Evolutionary conservation across 1,284 basidiomycete genomes (phyloP), one percentile per base, ranked within the genome.

Genomic region (Cryptococcus sp.): DNA sequence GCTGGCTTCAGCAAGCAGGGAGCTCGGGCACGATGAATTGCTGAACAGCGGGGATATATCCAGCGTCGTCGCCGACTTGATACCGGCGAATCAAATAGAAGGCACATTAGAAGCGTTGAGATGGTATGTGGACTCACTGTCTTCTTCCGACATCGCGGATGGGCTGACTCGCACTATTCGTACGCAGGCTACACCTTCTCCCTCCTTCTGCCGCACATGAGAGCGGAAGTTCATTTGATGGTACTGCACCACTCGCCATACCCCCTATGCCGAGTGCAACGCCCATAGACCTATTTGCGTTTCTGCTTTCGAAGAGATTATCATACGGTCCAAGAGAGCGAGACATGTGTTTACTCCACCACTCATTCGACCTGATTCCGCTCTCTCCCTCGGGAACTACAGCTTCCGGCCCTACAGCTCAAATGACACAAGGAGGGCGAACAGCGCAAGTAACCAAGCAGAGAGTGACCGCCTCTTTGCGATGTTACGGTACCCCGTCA

Each of bases 311-410:
- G 2, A 82, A 86, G 66, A 88, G 86, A 67, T 85, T 96, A 20
- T 82, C 82, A 10, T 97, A 96, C 74, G 77, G 70, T 0, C 83
- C 85, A 0, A 80, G 82, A 30, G 93, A 97, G 77, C 84, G 87
- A 16, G 93, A 97, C 76, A 86, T 92, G 78, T 92, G 94, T 61
- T 84, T 96, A 38, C 85, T 97, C 23, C 83, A 88, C 60, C 94
- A 97, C 78, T 88, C 93, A 72, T 82, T 94, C 64, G 83, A 55
- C 20, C 60, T 19, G 65, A 66, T 50, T 50, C 71, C 73, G 20
- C 54, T 55, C 22, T 13, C 41, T n/a, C 6, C 47, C 16, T 1
- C 47, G n/a, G n/a, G n/a, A n/a, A n/a, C n/a, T 10, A 38, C 50
- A 35, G 41, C 19, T 19, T 38, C 8, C 46, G 11, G n/a, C 13